phyloP scores from a whole-genome alignment of 257 asterid genomes.

The Lithospermum erythrorhizon region DNA sequence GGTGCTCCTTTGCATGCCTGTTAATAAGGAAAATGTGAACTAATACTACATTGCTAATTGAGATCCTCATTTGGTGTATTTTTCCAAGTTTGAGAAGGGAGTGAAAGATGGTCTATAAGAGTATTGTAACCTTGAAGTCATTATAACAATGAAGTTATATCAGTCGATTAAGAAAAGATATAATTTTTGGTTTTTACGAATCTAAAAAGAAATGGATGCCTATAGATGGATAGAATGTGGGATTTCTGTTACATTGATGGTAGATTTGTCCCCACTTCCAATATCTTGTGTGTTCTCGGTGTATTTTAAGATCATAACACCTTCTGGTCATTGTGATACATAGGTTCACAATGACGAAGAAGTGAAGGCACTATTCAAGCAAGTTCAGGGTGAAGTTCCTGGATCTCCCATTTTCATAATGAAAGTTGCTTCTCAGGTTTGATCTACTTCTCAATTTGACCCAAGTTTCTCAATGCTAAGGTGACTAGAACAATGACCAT shows the following conservation, averaged over 20 bases:
- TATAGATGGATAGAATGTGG: background rate
- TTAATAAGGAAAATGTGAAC: no score
- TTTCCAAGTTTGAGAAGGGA: no score
- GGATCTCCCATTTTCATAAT: constrained; percentile 97
- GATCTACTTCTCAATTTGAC: constrained; percentile 15
- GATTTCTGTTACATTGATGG: background rate
- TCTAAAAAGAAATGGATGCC: no score
- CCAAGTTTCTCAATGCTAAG: background rate
- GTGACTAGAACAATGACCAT: constrained; percentile 8
- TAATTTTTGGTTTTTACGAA: no score
- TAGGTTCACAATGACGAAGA: constrained; percentile 97
- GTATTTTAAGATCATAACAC: background rate
- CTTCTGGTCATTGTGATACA: constrained; percentile 12
- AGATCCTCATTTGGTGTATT: no score
- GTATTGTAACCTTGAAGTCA: no score
- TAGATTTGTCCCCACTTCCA: background rate
- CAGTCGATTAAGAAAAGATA: no score
- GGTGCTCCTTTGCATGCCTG: no score
- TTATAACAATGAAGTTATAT: no score
- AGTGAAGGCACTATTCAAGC: constrained; percentile 91
- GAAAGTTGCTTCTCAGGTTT: constrained; percentile 99
- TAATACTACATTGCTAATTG: no score
- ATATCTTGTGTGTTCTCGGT: background rate
- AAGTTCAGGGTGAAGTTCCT: constrained; percentile 99
- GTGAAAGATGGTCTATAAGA: no score